A percentile compares a stretch with the other conserved stretches of the same genome.
phyloP scores from a whole-genome alignment of 2,329 filamentous ascomycete species.

The Colletotrichum chrysophilum region DNA sequence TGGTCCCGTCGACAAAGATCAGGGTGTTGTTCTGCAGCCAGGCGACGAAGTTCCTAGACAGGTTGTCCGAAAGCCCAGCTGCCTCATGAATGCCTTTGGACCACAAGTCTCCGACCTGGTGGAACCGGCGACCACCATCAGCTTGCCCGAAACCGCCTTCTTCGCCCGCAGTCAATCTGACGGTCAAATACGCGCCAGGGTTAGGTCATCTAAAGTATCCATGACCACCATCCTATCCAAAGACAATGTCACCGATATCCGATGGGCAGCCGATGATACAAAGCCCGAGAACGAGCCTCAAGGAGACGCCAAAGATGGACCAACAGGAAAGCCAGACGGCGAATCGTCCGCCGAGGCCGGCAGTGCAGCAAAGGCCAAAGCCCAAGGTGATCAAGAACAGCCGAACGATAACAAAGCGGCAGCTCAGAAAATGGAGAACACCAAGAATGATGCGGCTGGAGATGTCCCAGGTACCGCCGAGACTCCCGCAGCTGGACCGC shows the following conservation, averaged over 20 bases:
- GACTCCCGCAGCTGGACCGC: not conserved
- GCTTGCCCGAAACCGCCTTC: slow-evolving; percentile 34
- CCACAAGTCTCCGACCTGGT: slow-evolving; percentile 26
- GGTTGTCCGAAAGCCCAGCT: not conserved
- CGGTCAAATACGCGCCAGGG: slow-evolving; percentile 25
- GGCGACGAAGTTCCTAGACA: not conserved
- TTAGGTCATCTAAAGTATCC: slow-evolving; percentile 1
- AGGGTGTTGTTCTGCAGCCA: not conserved
- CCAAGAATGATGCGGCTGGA: not conserved
- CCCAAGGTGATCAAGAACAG: not conserved
- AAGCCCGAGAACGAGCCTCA: not conserved
- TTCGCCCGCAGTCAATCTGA: slow-evolving; percentile 26
- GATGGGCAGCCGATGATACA: slow-evolving; percentile 25
- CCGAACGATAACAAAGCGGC: not conserved
- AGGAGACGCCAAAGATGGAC: not conserved
- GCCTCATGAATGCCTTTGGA: slow-evolving; percentile 26
- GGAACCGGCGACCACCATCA: slow-evolving; percentile 39
- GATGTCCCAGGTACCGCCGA: not conserved
- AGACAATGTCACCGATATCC: slow-evolving; percentile 33
- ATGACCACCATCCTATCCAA: slow-evolving; percentile 33
- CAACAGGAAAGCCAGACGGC: not conserved
- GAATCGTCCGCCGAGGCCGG: not conserved
- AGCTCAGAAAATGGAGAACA: not conserved
- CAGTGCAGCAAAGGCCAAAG: not conserved
- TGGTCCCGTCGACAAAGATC: not conserved